Evolutionary conservation across 805 yeast species (phyloP).

Genomic region (Ogataea pignaliae): DNA sequence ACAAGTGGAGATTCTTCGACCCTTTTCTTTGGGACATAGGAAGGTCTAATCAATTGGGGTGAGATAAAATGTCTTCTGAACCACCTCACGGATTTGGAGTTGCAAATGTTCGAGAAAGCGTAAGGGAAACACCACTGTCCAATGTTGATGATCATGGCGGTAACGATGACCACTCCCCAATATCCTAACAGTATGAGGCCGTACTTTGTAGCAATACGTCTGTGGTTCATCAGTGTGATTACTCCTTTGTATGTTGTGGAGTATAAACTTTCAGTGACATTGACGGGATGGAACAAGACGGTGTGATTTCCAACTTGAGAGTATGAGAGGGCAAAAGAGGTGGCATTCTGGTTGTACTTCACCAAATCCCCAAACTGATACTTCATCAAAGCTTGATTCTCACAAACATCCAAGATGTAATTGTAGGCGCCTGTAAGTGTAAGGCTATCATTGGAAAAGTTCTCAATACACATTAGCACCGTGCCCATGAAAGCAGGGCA

Average conservation of each 20-base stretch:
- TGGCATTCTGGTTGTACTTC: constrained; percentile 26
- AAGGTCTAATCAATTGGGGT: constrained; percentile 28
- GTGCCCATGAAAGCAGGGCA: constrained; percentile 33
- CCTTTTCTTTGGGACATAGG: constrained; percentile 2
- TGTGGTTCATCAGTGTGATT: constrained; percentile 23
- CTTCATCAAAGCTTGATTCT: constrained; percentile 27
- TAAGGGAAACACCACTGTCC: constrained; percentile 34
- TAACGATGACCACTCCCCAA: constrained; percentile 28
- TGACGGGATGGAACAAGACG: constrained; percentile 26
- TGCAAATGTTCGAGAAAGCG: constrained; percentile 19
- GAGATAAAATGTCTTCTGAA: constrained; percentile 29
- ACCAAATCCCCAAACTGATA: constrained; percentile 27
- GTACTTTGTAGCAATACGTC: constrained; percentile 26
- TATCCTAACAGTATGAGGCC: constrained; percentile 28
- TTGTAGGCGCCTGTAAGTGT: constrained; percentile 28
- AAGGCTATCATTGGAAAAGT: constrained; percentile 23
- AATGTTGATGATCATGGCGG: constrained; percentile 25
- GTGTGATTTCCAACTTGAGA: constrained; percentile 10
- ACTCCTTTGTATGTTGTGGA: constrained; percentile 26
- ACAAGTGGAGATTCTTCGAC: neutral
- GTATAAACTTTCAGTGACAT: constrained; percentile 21
- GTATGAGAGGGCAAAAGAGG: constrained; percentile 12
- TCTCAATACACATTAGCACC: constrained; percentile 32
- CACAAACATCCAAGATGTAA: constrained; percentile 32
- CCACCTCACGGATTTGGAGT: constrained; percentile 23